These are phyloP conservation scores for Lentinula boryana DNA, from an alignment of 768 basidiomycete genomes.

Conservation along the genomic window DNA sequence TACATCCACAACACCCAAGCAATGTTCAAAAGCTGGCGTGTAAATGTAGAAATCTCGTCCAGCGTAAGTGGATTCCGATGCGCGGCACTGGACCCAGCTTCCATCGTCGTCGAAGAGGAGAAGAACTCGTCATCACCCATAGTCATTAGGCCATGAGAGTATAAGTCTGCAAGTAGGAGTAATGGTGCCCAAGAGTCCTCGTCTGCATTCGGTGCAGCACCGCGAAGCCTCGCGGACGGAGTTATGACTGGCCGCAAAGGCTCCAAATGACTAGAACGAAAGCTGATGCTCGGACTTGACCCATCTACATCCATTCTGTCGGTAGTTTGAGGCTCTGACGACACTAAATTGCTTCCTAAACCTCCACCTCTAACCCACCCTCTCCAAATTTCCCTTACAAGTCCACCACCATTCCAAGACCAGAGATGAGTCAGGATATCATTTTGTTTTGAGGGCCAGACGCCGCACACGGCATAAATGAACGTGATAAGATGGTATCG, in stretches of 20 bases:
- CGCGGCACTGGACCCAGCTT: slow-evolving; percentile 15
- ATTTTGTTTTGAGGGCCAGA: slow-evolving; percentile 58
- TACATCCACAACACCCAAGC: slow-evolving; percentile 49
- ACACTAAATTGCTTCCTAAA: slow-evolving; percentile 40
- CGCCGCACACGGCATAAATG: slow-evolving; percentile 48
- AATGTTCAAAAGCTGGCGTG: slow-evolving; percentile 75
- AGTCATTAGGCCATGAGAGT: slow-evolving; percentile 78
- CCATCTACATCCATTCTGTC: slow-evolving; percentile 24
- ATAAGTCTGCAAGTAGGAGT: slow-evolving; percentile 74
- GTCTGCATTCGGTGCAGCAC: neutral
- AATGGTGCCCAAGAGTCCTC: slow-evolving; percentile 56
- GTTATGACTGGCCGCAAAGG: neutral
- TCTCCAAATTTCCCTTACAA: slow-evolving; percentile 74
- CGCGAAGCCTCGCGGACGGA: slow-evolving; percentile 29
- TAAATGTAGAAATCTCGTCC: slow-evolving; percentile 76
- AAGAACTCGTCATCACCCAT: slow-evolving; percentile 99
- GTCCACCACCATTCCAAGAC: slow-evolving; percentile 42
- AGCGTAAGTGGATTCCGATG: slow-evolving; percentile 72
- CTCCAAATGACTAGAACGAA: neutral
- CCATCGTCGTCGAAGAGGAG: slow-evolving; percentile 12
- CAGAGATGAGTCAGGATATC: slow-evolving; percentile 50
- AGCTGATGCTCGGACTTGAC: slow-evolving; percentile 2
- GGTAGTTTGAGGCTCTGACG: neutral
- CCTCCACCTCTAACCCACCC: slow-evolving; percentile 47
- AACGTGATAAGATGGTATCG: slow-evolving; percentile 21